Evolutionary conservation across 2,329 filamentous ascomycete species (phyloP), one percentile per base, ranked within the genome.

Genomic region (Aspergillus pseudoterreus): DNA sequence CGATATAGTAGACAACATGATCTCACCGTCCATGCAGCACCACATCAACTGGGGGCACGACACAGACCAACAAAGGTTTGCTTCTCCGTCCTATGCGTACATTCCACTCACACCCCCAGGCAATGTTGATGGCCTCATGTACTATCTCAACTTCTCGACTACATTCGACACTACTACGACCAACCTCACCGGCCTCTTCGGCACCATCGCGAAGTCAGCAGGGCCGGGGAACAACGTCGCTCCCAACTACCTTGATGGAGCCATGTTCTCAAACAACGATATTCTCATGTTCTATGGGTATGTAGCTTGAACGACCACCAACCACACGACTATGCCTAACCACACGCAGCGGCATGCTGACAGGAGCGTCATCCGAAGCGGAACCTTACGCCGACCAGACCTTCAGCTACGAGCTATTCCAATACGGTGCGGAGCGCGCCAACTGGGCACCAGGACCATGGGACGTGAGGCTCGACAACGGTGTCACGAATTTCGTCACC

Each of bases 281-380:
- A 78, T 86, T 53, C 83, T 84, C 60, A 84, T 78, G 58, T 72
- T 85, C 2, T 89, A 85, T 49, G 86, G 86, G 71, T 71, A 35
- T 11, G n/a, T 30, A 5, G 11, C 24, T 5, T 12, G 33, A 12
- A 27, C 15, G 9, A n/a, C 30, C 43, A 2, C 4, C 35, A 47
- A 33, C 6, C 39, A n/a, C 4, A 2, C 5, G 9, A 43, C 17
- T 6, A 5, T 4, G 1, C 8, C 39, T 22, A 14, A 43, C 17
- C 17, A 49, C 49, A 33, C 22, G 46, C 32, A 71, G 69, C 0
- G 86, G 86, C 0, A 62, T 83, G 3, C 43, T 77, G 6, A 52
- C 41, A 4, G 51, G 67, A 3, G 76, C 71, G 0, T 62, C 65
- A 1, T 61, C 61, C 3, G 75, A 70, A 45, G 15, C 41, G 11